These are phyloP conservation scores for Ustilago hordei DNA, from an alignment of 1,284 basidiomycete species.

Conservation along the genomic window DNA sequence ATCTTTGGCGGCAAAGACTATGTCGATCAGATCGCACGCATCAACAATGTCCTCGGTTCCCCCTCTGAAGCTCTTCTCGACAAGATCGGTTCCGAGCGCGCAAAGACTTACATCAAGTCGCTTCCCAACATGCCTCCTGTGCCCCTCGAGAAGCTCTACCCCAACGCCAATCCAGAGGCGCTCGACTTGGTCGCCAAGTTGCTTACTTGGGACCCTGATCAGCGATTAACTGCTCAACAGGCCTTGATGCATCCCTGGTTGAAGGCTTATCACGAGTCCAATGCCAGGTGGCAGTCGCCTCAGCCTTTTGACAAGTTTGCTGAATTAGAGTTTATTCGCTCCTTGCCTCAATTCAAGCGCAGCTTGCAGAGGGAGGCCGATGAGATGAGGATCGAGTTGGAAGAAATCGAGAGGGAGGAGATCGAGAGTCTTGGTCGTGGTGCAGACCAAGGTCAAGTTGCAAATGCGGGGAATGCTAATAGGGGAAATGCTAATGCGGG, in stretches of 20 bases:
- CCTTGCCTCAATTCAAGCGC: constrained; percentile 59
- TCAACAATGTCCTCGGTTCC: constrained; percentile 66
- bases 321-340: constrained; percentile 65
- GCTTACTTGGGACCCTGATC: constrained; percentile 65
- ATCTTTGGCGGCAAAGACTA: constrained; percentile 69
- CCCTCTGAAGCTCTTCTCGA: constrained; percentile 56
- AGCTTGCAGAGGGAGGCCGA: constrained; percentile 64
- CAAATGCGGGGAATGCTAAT: constrained; percentile 11
- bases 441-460: background rate
- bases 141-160: constrained; percentile 56
- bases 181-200: constrained; percentile 63
- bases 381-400: constrained; percentile 58
- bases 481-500: constrained; percentile 5
- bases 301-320: constrained; percentile 60
- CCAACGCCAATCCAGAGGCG: constrained; percentile 57
- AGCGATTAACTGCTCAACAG: constrained; percentile 63
- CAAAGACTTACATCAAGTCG: constrained; percentile 62
- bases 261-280: constrained; percentile 62
- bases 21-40: constrained; percentile 67
- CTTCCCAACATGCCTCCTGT: constrained; percentile 56
- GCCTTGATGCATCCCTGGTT: constrained; percentile 67
- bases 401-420: constrained; percentile 53
- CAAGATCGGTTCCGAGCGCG: constrained; percentile 64
- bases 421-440: constrained; percentile 30
- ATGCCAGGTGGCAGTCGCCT: constrained; percentile 56